Base-by-base conservation (phyloP, 495 filamentous ascomycete genomes). In the Baudoinia panamericana region DNA sequence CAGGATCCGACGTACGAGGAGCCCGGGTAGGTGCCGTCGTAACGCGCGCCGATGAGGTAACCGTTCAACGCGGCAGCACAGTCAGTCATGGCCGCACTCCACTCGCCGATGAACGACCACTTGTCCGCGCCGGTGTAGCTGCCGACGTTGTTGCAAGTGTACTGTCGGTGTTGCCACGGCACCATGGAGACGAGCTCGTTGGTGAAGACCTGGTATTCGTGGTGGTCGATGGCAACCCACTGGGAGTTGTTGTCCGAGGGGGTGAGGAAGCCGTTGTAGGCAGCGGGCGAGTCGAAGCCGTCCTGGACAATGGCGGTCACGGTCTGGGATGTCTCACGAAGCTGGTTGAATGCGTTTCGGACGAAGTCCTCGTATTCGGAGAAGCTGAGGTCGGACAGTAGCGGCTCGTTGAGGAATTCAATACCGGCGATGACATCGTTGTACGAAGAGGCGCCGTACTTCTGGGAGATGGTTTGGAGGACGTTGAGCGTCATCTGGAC, bases 1-100 rank as follows among this genome's bases (percentile, higher is more conserved):
- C 67, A 70, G 24, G 41, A 48, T 3, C 67, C 64, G 5, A 61
- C 48, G 21, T 52, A 46, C n/a, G 51, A 34, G 35, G 48, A 46
- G 16, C 58, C 56, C 7, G 57, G 60, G 44, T 58, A 65, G 4
- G 54, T 62, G 8, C 67, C 67, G 29, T 71, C 68, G 55, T 80
- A 87, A 24, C 81, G 72, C 18, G 78, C 68, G 18, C 78, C 79
- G 41, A 75, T 63, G 11, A 75, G 73, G 36, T 71, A 69, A 19
- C 60, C 82, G 48, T 85, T 85, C 16, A 85, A 68, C 43, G 70
- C 76, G 39, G 70, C 70, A 12, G 82, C 77, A 53, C 81, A 87
- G 53, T 86, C 80, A 12, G 82, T 85, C 65, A 82, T 64, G 0
- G 74, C 74, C 22, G 60, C 74, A n/a, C 63, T 67, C 71, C 74